Conservation (phyloP, 164 flowering plant genomes). For the Warburgia ugandensis region DNA sequence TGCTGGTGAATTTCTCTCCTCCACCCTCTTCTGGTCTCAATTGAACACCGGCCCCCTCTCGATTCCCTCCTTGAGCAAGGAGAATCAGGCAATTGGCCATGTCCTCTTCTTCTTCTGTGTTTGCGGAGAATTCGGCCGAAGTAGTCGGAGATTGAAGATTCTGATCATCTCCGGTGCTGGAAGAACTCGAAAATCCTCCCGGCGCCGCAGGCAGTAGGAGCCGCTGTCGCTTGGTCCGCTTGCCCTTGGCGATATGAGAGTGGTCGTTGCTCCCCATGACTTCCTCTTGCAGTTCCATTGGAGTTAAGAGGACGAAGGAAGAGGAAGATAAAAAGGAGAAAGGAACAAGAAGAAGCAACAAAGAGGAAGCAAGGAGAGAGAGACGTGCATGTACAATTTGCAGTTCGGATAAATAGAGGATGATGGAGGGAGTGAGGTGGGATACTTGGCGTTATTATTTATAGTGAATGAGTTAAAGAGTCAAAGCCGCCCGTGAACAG, state of each 20-base stretch:
- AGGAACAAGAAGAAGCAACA: not conserved
- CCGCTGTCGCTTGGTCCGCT: constrained; percentile 48
- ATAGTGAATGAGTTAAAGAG: constrained; percentile 14
- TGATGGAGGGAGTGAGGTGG: constrained; percentile 16
- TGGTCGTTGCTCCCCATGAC: constrained; percentile 11
- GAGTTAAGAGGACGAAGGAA: not conserved
- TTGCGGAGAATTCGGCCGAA: constrained; percentile 13
- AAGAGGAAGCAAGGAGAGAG: not conserved
- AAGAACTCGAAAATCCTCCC: constrained; percentile 15
- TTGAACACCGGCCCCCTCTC: not conserved
- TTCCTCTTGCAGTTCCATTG: constrained; percentile 15
- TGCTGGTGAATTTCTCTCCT: constrained; percentile 8
- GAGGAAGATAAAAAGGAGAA: not conserved
- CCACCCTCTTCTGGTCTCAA: not conserved
- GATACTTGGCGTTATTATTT: constrained; percentile 20
- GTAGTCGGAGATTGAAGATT: constrained; percentile 8
- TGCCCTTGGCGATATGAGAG: constrained; percentile 24
- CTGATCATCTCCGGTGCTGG: constrained; percentile 6
- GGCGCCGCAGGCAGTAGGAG: constrained; percentile 14
- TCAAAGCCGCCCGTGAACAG: constrained; percentile 31
- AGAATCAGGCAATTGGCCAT: constrained; percentile 59
- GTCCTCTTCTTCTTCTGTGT: constrained; percentile 45
- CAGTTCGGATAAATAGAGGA: too few relatives aligned
- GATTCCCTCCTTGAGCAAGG: constrained; percentile 29
- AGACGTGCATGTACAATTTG: not conserved